Evolutionary conservation across 805 yeast species (phyloP), one percentile per base, ranked within the genome.

Genomic region (Wickerhamomyces silvicola): DNA sequence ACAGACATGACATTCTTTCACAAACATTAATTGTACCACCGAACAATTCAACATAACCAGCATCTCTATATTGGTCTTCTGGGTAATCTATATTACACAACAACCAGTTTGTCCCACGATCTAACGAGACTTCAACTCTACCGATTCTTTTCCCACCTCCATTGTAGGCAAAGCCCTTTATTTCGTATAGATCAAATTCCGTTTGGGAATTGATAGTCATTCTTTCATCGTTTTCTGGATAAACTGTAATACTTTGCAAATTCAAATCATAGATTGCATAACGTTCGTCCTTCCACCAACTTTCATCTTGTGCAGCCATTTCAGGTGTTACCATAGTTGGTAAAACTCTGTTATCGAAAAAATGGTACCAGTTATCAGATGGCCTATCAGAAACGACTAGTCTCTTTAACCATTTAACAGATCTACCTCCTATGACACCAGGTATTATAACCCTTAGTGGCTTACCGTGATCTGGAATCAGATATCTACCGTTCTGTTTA

Each of bases 391-490:
- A 41, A 14, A 59, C 38, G 11, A 53, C 30, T 10, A 59, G 36
- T 28, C 39, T 43, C 26, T 44, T 52, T 13, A 59, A 37, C 64
- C 64, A 59, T 34, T 59, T 59, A 22, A 59, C 65, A n/a, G 60
- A 53, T 14, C 64, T 42, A 4, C 65, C 65, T 19, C 65, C 65
- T 43, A 59, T 56, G 18, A 57, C 54, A n/a, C 64, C 64, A 4
- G 64, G 64, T 2, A 59, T 49, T 5, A 59, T 44, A 7, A 53
- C 59, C 25, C 65, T 43, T 11, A 59, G 34, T 2, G 65, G 65
- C 18, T 41, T 48, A 3, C 63, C 62, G 34, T 59, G 64, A 34
- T 59, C 64, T 2, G 62, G 63, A 5, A 48, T 31, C n/a, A 59
- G 37, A 18, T 42, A 44, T 13, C 39, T 40, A n/a, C 64, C 64